These are phyloP conservation scores for Parachaetomium inaequale DNA, from an alignment of 495 filamentous ascomycete genomes.

Conservation along the genomic window DNA sequence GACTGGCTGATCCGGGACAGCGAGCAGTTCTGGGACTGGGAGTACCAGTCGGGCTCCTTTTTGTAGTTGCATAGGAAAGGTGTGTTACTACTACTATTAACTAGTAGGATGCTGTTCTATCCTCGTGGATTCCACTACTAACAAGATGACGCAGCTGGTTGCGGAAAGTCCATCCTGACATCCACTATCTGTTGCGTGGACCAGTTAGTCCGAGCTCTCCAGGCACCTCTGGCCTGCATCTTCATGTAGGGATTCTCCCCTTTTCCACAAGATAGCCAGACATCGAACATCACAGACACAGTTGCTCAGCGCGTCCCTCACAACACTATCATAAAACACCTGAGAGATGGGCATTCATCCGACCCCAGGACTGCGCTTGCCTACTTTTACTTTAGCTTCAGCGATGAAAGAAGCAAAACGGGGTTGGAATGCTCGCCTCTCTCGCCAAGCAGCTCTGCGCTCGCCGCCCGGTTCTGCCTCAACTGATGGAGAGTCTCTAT, in stretches of 20 bases:
- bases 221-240: no score
- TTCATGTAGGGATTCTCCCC: no score
- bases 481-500: neutral
- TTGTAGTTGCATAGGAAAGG: constrained; percentile 1
- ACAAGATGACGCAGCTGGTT: no score
- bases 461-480: neutral
- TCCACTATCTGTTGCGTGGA: no score
- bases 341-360: neutral
- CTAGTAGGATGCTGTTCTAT: no score
- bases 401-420: neutral
- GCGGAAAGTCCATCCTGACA: neutral
- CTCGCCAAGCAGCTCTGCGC: neutral
- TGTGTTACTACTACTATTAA: no score
- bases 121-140: no score
- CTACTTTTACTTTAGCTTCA: constrained; percentile 4
- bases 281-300: no score
- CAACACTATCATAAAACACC: neutral
- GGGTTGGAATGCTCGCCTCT: neutral
- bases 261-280: no score
- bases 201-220: no score
- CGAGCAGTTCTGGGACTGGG: neutral
- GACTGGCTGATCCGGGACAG: neutral
- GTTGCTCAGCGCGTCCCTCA: no score
- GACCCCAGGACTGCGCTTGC: neutral
- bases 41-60: neutral